A percentile compares a stretch with the other conserved stretches of the same genome.
Conservation (phyloP, 148 eudicot species). For the Heliosperma pusillum region DNA sequence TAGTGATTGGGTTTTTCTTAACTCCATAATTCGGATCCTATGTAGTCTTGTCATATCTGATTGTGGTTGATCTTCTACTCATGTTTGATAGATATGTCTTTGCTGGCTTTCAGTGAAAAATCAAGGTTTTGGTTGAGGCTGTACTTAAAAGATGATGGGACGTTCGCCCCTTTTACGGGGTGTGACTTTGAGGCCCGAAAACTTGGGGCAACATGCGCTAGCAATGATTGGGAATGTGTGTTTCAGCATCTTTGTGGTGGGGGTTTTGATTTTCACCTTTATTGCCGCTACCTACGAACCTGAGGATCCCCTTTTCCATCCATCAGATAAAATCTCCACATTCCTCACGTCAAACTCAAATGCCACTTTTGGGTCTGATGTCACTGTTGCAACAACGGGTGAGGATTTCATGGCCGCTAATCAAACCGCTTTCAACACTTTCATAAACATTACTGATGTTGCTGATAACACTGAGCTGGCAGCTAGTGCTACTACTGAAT, state of each 20-base stretch:
- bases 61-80: constrained; percentile 1
- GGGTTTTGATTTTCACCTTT: constrained; percentile 73
- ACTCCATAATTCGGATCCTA: neutral
- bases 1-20: neutral
- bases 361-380: constrained; percentile 71
- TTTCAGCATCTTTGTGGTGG: constrained; percentile 66
- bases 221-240: constrained; percentile 73
- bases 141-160: constrained; percentile 45
- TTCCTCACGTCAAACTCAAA: constrained; percentile 67
- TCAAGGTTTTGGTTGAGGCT: constrained; percentile 23
- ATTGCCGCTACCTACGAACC: constrained; percentile 83
- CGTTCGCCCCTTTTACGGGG: constrained; percentile 42
- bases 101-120: constrained; percentile 3
- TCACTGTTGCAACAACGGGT: constrained; percentile 66
- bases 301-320: constrained; percentile 79
- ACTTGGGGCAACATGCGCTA: constrained; percentile 71
- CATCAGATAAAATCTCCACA: constrained; percentile 65
- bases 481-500: constrained; percentile 33
- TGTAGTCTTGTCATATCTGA: neutral
- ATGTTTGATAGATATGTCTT: constrained; percentile 10
- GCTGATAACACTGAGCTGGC: constrained; percentile 31
- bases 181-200: constrained; percentile 65
- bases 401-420: constrained; percentile 84
- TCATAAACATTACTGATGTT: constrained; percentile 63
- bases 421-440: constrained; percentile 56